phyloP scores from a whole-genome alignment of 345 rosid species.

The Trapa incisa region DNA sequence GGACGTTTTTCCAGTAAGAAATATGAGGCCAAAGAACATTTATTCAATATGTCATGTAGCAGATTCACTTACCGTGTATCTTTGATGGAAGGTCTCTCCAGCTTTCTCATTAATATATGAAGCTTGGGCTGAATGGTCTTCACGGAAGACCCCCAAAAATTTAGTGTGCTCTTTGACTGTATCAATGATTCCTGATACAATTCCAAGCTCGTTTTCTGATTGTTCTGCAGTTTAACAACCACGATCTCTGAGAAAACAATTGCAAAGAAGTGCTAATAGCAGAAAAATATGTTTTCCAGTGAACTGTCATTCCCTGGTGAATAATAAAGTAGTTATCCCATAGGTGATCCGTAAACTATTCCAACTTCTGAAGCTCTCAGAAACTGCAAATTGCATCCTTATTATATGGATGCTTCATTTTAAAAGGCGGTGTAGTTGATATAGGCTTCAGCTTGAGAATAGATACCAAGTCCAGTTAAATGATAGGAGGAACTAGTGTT shows the following conservation, averaged over 20 bases:
- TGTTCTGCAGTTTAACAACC: conserved; percentile 31
- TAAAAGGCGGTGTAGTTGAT: neutral
- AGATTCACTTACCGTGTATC: conserved; percentile 46
- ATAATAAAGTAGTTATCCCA: neutral
- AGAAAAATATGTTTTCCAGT: neutral
- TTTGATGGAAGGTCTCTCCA: conserved; percentile 58
- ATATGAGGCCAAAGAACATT: neutral
- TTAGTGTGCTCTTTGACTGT: conserved; percentile 38
- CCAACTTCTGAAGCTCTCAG: neutral
- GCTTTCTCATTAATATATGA: conserved; percentile 42
- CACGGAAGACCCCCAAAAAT: conserved; percentile 36
- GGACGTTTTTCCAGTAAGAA: neutral
- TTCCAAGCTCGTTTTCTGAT: conserved; percentile 46
- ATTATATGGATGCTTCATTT: no score
- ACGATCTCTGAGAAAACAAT: neutral
- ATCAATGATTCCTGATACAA: conserved; percentile 44
- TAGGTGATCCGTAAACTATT: no score
- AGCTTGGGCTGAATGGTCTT: conserved; percentile 53
- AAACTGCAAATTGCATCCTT: neutral
- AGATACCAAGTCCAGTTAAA: neutral
- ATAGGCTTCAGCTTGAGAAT: neutral
- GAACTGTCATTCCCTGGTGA: neutral
- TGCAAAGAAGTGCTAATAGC: neutral
- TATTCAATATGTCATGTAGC: neutral
- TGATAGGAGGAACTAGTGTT: neutral